These are phyloP conservation scores for Protomyces lactucae-debilis DNA, from an alignment of 1,139 yeast species.

Conservation along the genomic window DNA sequence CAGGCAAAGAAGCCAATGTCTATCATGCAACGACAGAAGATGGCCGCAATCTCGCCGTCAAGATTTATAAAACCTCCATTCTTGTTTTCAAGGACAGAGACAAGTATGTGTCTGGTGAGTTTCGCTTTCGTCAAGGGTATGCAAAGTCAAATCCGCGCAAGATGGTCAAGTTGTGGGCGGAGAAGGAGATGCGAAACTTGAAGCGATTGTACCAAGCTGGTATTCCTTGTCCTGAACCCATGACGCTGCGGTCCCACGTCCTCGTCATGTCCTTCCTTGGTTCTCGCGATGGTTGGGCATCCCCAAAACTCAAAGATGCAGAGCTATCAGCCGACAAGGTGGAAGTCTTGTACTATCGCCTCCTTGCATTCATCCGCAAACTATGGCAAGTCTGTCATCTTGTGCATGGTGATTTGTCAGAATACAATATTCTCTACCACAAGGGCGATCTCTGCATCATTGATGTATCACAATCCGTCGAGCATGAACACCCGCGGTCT, in stretches of 20 bases:
- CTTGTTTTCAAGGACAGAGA: slow-evolving; percentile 94
- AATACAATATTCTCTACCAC: slow-evolving; percentile 83
- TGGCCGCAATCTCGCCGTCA: slow-evolving; percentile 61
- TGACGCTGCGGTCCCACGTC: slow-evolving; percentile 82
- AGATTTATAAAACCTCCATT: slow-evolving; percentile 92
- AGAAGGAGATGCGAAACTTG: slow-evolving; percentile 88
- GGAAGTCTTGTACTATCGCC: slow-evolving; percentile 63
- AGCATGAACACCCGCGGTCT: slow-evolving; percentile 97
- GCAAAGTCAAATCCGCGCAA: slow-evolving; percentile 88
- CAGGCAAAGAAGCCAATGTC: slow-evolving; percentile 98
- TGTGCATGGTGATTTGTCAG: slow-evolving; percentile 96
- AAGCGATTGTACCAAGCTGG: slow-evolving; percentile 73
- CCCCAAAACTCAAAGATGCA: slow-evolving; percentile 36
- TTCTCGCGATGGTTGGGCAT: slow-evolving; percentile 51
- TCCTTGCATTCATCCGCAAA: slow-evolving; percentile 78
- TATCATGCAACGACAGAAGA: slow-evolving; percentile 83
- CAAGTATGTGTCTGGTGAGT: slow-evolving; percentile 93
- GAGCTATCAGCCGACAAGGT: slow-evolving; percentile 64
- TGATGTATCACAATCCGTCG: slow-evolving; percentile 96
- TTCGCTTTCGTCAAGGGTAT: slow-evolving; percentile 77
- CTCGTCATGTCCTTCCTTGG: slow-evolving; percentile 93
- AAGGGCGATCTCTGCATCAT: slow-evolving; percentile 74
- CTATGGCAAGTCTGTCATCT: slow-evolving; percentile 82
- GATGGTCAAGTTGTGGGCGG: slow-evolving; percentile 98
- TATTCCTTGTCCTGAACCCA: slow-evolving; percentile 88